A percentile compares a stretch with the other conserved stretches of the same genome.
Conservation (phyloP, 202 grass and related monocot species). For the Schoenoplectus tabernaemontani region DNA sequence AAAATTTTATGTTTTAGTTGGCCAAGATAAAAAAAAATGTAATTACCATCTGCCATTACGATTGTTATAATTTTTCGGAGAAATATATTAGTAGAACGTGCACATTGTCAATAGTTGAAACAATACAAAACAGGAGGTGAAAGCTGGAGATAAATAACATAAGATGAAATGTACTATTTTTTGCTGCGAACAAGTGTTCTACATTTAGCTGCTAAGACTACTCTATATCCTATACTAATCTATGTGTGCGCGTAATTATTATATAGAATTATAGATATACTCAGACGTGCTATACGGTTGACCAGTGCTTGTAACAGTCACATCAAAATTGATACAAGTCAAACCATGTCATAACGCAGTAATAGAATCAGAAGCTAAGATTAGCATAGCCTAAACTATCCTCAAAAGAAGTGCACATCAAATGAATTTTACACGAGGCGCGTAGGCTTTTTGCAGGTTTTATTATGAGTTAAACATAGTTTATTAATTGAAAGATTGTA, state of each 20-base stretch:
- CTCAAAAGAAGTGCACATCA: background rate
- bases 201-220: conserved; percentile 6
- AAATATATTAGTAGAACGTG: background rate
- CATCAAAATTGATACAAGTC: conserved; percentile 21
- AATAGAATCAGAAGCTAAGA: conserved; percentile 14
- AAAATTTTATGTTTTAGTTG: background rate
- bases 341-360: conserved; percentile 13
- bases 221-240: conserved; percentile 14
- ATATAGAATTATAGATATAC: conserved; percentile 13
- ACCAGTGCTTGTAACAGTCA: conserved; percentile 9
- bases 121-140: background rate
- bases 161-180: background rate
- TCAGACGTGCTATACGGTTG: conserved; percentile 23
- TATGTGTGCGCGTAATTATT: background rate
- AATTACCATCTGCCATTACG: background rate
- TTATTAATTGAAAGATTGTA: background rate
- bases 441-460: conserved; percentile 6
- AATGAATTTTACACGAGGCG: background rate
- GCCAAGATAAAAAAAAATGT: background rate
- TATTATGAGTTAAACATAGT: conserved; percentile 1
- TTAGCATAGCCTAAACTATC: conserved; percentile 2
- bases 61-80: background rate
- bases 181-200: conserved; percentile 2
- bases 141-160: no score
- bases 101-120: background rate